Base-by-base conservation (phyloP, 2,329 filamentous ascomycete genomes). In the Talaromyces piceae region DNA sequence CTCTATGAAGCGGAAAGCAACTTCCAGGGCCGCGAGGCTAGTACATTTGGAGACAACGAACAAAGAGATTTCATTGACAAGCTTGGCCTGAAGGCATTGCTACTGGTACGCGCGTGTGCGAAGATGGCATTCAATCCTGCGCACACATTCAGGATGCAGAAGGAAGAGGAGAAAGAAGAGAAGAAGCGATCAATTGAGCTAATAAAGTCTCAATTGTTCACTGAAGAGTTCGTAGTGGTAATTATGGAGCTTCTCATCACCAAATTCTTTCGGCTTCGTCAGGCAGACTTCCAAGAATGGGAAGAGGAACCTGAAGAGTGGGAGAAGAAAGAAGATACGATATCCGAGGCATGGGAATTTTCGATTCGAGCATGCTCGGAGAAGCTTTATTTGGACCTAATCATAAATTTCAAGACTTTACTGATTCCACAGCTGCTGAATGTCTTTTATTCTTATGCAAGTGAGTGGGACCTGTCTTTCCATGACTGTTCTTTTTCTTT, bases 241-340 rank as follows among this genome's bases (percentile, higher is more conserved):
- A 85, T 95, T 58, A 88, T 93, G 65, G 88, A 93, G 57, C 77
- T 85, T 11, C 82, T 95, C 51, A 87, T 98, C 47, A 89, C 87
- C 1, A 84, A 86, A 60, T 88, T 95, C 58, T 93, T 98, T 65
- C 80, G 93, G 31, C 93, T 97, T 67, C 82, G 89, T 28, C 81
- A 86, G 53, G 82, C 83, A 47, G 93, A 98, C 67, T 79, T 97
- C 1, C 83, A 89, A 55, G 86, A 89, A 52, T 98, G 93, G 93
- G 86, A 94, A 64, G 86, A 94, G 63, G 90, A 95, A 52, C 89
- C 91, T 0, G 89, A 98, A 66, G 90, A 94, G 49, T 98, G 93
- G 91, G 91, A 96, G 67, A 84, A 87, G 57, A 83, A 86, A 61
- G 90, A 96, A 72, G 89, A 94, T 61, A 87, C 85, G 54, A 82